Evolutionary conservation across 2,329 filamentous ascomycete genomes (phyloP), one percentile per base, ranked within the genome.

Genomic region (Cryphonectria nitschkei): DNA sequence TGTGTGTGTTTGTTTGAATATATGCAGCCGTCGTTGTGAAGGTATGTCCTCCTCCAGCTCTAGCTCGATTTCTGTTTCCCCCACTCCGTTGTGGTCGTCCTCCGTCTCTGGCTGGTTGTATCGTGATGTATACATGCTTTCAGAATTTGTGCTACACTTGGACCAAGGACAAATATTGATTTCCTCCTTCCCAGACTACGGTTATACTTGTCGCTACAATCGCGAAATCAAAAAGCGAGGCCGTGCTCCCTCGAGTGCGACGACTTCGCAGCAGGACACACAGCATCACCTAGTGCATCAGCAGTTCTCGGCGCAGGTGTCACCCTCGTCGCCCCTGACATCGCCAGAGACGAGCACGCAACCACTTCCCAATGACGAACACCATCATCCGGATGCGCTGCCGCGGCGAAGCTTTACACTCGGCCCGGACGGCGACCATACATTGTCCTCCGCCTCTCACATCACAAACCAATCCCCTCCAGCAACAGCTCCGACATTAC

Each of bases 161-260:
- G 52, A 72, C 60, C 26, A 39, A 50, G 34, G 34, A 41, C 43
- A n/a, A 50, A 50, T 8, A 50, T n/a, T n/a, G 46, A 22, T 26
- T 68, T 32, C 58, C 61, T 41, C 46, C 54, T 39, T 29, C 29
- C 54, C 52, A 81, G 80, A 82, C 56, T 82, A 82, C 72, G 80
- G 79, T 8, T 81, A 81, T 65, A 75, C 76, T 26, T 82, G 80
- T 68, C 76, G 76, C 22, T 82, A 82, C 68, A 79, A 80, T 41
- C 77, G 80, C 32, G 75, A 80, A 52, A 75, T 81, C 32, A 81
- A 81, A 74, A 81, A 81, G 69, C 75, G 80, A 34, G 80, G 80
- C 8, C 78, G 80, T 14, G 73, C 78, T 32, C 80, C 80, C 50
- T 71, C 61, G 14, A 56, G 41, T 16, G 46, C 71, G 19, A 67